Evolutionary conservation across 352 stramenopile genomes (phyloP), one percentile per base, ranked within the genome.

Genomic region (Globisporangium takayamanum): DNA sequence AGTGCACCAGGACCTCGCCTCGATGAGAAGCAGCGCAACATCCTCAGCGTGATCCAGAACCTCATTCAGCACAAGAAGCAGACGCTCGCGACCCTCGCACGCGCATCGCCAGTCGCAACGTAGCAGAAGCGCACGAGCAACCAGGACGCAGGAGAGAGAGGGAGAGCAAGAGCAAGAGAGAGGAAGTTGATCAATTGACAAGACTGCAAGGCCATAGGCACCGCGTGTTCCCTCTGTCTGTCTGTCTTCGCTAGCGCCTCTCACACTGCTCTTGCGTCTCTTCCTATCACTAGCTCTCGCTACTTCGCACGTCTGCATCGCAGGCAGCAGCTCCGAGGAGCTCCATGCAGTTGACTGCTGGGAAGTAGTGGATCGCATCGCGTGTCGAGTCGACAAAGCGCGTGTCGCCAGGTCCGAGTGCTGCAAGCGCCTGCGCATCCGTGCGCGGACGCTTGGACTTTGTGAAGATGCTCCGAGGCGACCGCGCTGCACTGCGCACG

Each of bases 61-160:
- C 74, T 90, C 57, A 90, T 90, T 49, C 72, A 88, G 49, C 80
- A 88, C 70, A 90, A 90, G 65, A 76, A 80, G 59, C 76, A 88
- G 41, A 87, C 76, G 0, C 60, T 90, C 36, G 73, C 73, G 53
- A 80, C 74, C 0, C 70, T 90, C 16, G 66, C 72, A 39, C 58
- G 55, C 5, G 50, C 72, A 7, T 64, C 69, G 10, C 51, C 59
- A 5, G 67, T 64, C 33, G 55, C 66, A 0, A 56, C 67, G 8
- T 62, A 64, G 45, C 16, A 30, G 26, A 15, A 59, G 48, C 12
- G 26, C 20, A n/a, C 16, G 11, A 25, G 28, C 20, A n/a, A 12
- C 5, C 4, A 50, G 18, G 20, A 28, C 1, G 45, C 0, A 4
- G 6, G 46, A 30, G 22, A 51, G 47, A 52, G 20, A 5, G 22